These are phyloP conservation scores for Vanderwaltozyma verrucispora DNA, from an alignment of 805 yeast species.

Conservation along the genomic window DNA sequence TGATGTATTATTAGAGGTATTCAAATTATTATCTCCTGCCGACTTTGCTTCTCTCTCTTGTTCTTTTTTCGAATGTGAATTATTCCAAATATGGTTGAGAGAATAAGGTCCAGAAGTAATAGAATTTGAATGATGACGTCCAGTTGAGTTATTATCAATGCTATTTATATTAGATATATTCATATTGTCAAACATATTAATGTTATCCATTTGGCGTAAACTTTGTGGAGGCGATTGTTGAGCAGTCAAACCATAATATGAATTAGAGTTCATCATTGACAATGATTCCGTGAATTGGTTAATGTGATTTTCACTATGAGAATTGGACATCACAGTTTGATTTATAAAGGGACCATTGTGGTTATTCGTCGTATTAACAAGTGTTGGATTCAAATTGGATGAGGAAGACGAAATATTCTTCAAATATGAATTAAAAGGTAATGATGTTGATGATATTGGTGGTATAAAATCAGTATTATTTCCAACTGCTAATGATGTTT, in stretches of 20 bases:
- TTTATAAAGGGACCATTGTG: neutral
- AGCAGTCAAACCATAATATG: neutral
- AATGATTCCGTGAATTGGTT: neutral
- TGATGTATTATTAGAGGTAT: neutral
- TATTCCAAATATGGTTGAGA: neutral
- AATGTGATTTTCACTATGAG: neutral
- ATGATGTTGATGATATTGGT: conserved; percentile 1
- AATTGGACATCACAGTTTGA: neutral
- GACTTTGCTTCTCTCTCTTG: too few species aligned
- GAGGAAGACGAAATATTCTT: conserved; percentile 1
- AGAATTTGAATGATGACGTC: neutral
- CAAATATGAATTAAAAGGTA: conserved; percentile 2
- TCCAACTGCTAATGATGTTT: conserved; percentile 1
- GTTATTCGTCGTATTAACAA: neutral
- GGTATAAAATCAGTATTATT: conserved; percentile 3
- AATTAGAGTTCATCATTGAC: neutral
- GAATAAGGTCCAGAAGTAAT: neutral
- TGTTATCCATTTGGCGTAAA: too few species aligned
- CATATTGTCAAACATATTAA: too few species aligned
- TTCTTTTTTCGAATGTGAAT: neutral
- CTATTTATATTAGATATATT: too few species aligned
- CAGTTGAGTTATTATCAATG: too few species aligned
- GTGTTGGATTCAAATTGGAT: neutral
- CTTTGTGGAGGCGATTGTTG: too few species aligned
- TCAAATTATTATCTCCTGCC: neutral